Percentiles rank a stretch among this genome's conserved stretches.
Conservation (phyloP, 768 basidiomycete species). For the Rhodosporidiobolus odoratus region DNA sequence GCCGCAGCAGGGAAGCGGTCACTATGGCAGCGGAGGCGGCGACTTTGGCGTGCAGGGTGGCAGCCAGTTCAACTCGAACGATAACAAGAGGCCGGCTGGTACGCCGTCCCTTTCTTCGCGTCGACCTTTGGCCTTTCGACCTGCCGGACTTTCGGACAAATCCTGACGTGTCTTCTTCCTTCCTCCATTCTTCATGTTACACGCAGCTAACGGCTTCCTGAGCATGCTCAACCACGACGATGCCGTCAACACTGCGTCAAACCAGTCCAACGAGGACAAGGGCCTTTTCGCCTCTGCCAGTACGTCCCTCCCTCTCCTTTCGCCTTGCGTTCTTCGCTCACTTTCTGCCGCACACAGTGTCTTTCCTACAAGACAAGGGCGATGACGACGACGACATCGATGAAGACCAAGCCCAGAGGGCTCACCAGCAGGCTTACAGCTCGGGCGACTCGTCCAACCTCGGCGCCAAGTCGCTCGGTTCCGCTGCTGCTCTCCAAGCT, state of each 20-base stretch:
- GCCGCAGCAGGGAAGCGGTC: background rate
- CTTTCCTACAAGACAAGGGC: constrained; percentile 11
- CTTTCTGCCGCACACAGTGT: background rate
- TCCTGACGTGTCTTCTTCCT: background rate
- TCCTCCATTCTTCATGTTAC: background rate
- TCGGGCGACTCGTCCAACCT: constrained; percentile 12
- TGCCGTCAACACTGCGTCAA: constrained; percentile 15
- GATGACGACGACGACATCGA: constrained; percentile 28
- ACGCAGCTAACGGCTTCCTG: too few relatives aligned
- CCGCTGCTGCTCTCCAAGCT: constrained; percentile 31
- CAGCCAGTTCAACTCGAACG: constrained; percentile 6
- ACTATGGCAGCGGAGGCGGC: constrained; percentile 16
- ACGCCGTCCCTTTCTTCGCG: background rate
- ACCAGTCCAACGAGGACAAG: constrained; percentile 11
- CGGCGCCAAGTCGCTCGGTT: constrained; percentile 1
- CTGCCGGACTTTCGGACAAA: background rate
- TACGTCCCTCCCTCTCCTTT: background rate
- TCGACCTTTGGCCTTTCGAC: background rate
- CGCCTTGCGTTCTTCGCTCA: background rate
- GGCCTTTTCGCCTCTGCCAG: constrained; percentile 17
- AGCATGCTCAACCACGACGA: constrained; percentile 15
- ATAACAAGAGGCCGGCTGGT: constrained; percentile 4
- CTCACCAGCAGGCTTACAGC: constrained; percentile 26
- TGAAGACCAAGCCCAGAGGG: constrained; percentile 23
- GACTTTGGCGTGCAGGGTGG: constrained; percentile 24